A percentile compares a stretch with the other conserved stretches of the same genome.
phyloP scores from a whole-genome alignment of 176 grass and related monocot genomes.

The Poa annua region DNA sequence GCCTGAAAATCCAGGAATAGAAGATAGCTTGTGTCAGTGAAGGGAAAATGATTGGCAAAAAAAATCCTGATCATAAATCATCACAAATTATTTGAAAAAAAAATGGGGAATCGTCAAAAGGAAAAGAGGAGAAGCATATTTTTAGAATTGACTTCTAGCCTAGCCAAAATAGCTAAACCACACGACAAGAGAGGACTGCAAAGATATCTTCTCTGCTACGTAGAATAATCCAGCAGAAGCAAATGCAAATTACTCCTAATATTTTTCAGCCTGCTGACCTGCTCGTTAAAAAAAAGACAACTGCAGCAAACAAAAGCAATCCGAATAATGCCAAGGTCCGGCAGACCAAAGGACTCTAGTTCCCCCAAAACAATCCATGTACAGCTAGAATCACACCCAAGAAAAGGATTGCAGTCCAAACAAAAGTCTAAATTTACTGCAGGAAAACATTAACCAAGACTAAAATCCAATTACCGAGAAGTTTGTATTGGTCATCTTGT shows the following conservation, averaged over 20 bases:
- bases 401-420: not conserved
- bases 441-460: not conserved
- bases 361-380: not conserved
- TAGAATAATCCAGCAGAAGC: not conserved
- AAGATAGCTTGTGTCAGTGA: not conserved
- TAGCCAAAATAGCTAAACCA: not conserved
- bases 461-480: not conserved
- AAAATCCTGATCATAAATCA: not conserved
- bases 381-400: not conserved
- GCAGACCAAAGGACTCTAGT: not conserved
- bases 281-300: not conserved
- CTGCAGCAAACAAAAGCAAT: not conserved
- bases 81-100: not conserved
- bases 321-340: not conserved
- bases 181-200: not conserved
- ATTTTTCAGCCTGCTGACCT: not conserved
- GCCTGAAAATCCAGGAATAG: constrained; percentile 65
- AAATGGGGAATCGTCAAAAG: not conserved
- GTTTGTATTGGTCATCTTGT: not conserved
- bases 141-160: not conserved
- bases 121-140: not conserved
- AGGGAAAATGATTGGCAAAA: not conserved
- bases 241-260: not conserved
- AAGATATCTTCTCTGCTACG: not conserved
- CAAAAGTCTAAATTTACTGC: not conserved